Percentiles rank a stretch among this genome's conserved stretches.
Conservation (phyloP, 805 yeast species). For the Dipodascus albidus region DNA sequence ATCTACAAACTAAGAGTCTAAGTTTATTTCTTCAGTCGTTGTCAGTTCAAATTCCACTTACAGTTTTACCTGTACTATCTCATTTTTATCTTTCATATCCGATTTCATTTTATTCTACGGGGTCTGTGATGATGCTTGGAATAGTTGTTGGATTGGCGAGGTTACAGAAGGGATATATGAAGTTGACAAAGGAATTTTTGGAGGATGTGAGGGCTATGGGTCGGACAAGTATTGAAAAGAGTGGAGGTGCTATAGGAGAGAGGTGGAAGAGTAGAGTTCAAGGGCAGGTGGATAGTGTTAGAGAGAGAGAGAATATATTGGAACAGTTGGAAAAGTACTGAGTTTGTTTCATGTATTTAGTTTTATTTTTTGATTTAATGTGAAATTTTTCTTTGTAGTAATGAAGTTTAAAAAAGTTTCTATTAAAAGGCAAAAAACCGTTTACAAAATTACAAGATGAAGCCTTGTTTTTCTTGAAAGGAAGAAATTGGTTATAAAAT, state of each 20-base stretch:
- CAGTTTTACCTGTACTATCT: slow-evolving; percentile 23
- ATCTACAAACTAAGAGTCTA: slow-evolving; percentile 23
- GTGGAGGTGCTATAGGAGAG: not conserved
- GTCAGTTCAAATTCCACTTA: slow-evolving; percentile 27
- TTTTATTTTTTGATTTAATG: too few relatives aligned
- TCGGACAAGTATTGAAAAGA: not conserved
- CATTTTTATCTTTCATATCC: slow-evolving; percentile 19
- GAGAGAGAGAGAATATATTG: not conserved
- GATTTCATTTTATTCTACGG: slow-evolving; percentile 24
- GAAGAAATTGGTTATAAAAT: too few relatives aligned
- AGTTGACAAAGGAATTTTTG: slow-evolving; percentile 15
- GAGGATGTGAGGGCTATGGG: not conserved
- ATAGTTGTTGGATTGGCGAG: slow-evolving; percentile 25
- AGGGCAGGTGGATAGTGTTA: not conserved
- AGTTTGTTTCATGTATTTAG: too few relatives aligned
- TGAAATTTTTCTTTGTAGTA: too few relatives aligned
- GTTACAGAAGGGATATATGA: slow-evolving; percentile 26
- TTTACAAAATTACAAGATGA: too few relatives aligned
- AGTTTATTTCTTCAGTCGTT: slow-evolving; percentile 19
- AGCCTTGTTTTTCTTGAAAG: too few relatives aligned
- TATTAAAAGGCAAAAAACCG: too few relatives aligned
- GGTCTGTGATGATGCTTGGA: slow-evolving; percentile 27
- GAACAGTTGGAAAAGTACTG: not conserved
- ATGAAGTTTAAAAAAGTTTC: too few relatives aligned
- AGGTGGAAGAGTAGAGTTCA: not conserved